Percentiles rank a stretch among this genome's conserved stretches.
These are phyloP conservation scores for Suhomyces sp. DNA, from an alignment of 805 yeast genomes.

Conservation along the genomic window DNA sequence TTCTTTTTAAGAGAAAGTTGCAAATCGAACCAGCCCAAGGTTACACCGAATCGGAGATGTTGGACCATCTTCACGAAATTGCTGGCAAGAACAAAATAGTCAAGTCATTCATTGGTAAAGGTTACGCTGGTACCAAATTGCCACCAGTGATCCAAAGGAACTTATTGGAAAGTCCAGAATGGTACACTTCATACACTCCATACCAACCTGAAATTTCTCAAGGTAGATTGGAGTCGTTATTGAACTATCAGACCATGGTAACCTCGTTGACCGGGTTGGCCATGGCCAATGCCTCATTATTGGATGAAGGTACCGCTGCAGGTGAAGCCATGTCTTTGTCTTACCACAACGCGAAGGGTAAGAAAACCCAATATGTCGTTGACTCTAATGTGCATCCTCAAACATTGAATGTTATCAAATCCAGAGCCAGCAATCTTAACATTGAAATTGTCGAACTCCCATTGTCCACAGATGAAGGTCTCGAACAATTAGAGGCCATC, in stretches of 20 bases:
- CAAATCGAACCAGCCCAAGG: conserved; percentile 70
- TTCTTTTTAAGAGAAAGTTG: conserved; percentile 67
- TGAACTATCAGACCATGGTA: conserved; percentile 91
- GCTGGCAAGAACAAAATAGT: conserved; percentile 75
- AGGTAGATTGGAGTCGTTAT: conserved; percentile 86
- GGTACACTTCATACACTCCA: conserved; percentile 99
- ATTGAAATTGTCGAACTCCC: conserved; percentile 64
- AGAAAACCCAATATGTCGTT: conserved; percentile 65
- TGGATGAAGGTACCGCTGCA: conserved; percentile 97
- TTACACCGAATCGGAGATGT: conserved; percentile 77
- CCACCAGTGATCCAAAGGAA: conserved; percentile 95
- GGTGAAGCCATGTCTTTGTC: conserved; percentile 94
- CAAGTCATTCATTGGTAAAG: conserved; percentile 85
- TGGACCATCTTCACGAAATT: conserved; percentile 61
- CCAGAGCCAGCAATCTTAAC: conserved; percentile 75
- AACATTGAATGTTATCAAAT: conserved; percentile 72
- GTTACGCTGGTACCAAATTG: conserved; percentile 84
- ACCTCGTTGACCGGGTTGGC: conserved; percentile 89
- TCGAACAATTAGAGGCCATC: conserved; percentile 24
- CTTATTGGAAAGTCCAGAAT: conserved; percentile 88
- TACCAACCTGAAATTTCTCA: conserved; percentile 98
- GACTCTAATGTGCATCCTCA: conserved; percentile 82
- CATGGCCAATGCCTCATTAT: conserved; percentile 90
- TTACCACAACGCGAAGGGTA: conserved; percentile 63
- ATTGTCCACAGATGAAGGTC: conserved; percentile 42